Evolutionary conservation across 345 rosid species (phyloP), one percentile per base, ranked within the genome.

Genomic region (Brassica carinata): DNA sequence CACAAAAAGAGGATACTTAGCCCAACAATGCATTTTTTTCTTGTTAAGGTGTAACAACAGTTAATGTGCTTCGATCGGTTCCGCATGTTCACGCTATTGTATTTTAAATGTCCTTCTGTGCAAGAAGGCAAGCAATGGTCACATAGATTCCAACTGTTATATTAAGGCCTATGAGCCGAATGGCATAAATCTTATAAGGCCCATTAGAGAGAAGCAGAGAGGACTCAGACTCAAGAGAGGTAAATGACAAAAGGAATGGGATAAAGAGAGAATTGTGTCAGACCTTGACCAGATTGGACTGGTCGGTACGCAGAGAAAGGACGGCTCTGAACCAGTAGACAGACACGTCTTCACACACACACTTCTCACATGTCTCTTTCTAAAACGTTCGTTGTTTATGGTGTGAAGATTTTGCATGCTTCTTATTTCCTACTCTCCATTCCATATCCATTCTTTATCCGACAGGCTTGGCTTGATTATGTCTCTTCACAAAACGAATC

Each of bases 391-490:
- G 64, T 17, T 72, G 67, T 76, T 78, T 78, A 65, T 55, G 68
- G 69, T 67, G 78, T 79, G 78, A 65, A 72, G 78, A 73, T 79
- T 51, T 74, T 74, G 83, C 83, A 80, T 75, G 83, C 83, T 69
- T 80, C 83, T 69, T 34, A 67, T 8, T 40, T 79, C 72, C 19
- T 34, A 18, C 62, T 69, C 80, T 69, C 70, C 69, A 2, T 62
- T 69, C 70, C 69, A 2, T 62, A 69, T 29, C 40, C 40, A 58
- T 18, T 69, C 79, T 74, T 69, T 69, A 80, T 61, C 79, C 76
- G 83, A 80, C 83, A 80, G 38, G 36, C 72, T 80, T 76, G 65
- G 67, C 67, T 74, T 74, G 29, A 2, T 26, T 73, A 67, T 75
- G 83, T 79, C 77, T 73, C 77, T 73, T 79, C 73, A 1, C 29